phyloP scores from a whole-genome alignment of 2,329 filamentous ascomycete species.

The Ascochyta viciae-villosae region DNA sequence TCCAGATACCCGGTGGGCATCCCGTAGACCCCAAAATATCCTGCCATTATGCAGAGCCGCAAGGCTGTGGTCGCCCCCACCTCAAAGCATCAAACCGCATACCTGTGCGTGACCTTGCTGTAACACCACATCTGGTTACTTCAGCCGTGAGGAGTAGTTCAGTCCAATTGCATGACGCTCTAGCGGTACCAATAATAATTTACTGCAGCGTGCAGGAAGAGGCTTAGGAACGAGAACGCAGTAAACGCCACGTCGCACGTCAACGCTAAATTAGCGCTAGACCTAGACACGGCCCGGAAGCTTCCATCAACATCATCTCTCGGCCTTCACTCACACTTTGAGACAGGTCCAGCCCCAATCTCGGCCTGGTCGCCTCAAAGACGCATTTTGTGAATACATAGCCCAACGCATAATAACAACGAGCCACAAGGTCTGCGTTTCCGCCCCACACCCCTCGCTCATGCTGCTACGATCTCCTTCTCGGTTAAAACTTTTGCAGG shows the following conservation, averaged over 20 bases:
- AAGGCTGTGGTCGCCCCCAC: background rate
- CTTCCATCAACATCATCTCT: background rate
- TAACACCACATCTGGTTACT: background rate
- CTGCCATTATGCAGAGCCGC: background rate
- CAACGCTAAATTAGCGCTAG: background rate
- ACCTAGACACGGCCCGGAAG: slow-evolving; percentile 1
- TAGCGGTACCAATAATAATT: background rate
- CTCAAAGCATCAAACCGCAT: background rate
- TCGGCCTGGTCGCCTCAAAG: background rate
- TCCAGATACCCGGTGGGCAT: background rate
- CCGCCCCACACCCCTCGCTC: background rate
- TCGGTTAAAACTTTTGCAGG: slow-evolving; percentile 23
- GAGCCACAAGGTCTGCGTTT: background rate
- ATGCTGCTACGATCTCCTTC: slow-evolving; percentile 22
- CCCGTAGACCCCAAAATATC: slow-evolving; percentile 2
- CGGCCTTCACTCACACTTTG: background rate
- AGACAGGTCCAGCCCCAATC: background rate
- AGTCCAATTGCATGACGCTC: background rate
- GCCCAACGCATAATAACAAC: background rate
- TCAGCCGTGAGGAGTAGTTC: too few relatives aligned
- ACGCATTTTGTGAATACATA: background rate
- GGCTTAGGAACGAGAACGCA: background rate
- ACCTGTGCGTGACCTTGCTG: background rate
- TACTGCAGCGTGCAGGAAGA: background rate
- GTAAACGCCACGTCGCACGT: background rate